These are phyloP conservation scores for Phalaenopsis equestris DNA, from an alignment of 106 monocot species.

Conservation along the genomic window DNA sequence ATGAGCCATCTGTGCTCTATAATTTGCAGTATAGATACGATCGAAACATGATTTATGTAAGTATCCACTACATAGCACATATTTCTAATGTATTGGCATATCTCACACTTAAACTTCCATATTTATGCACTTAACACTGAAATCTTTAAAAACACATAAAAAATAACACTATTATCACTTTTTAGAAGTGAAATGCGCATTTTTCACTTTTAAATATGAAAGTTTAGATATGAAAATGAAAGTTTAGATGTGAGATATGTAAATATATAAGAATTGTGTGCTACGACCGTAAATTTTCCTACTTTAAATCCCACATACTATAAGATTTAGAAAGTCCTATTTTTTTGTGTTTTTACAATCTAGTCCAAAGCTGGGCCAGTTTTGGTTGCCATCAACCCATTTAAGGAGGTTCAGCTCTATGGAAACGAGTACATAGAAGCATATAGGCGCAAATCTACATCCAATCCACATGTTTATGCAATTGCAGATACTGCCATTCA, in stretches of 20 bases:
- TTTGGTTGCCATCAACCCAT: slow-evolving; percentile 87
- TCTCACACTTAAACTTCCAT: too few species aligned
- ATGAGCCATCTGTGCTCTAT: slow-evolving; percentile 87
- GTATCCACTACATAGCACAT: slow-evolving; percentile 8
- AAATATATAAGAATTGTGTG: too few species aligned
- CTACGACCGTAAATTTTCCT: neutral
- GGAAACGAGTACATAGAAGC: slow-evolving; percentile 75
- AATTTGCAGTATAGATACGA: slow-evolving; percentile 83
- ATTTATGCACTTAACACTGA: too few species aligned
- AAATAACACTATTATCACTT: too few species aligned
- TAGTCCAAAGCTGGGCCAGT: slow-evolving; percentile 92
- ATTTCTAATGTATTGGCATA: too few species aligned
- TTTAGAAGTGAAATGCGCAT: too few species aligned
- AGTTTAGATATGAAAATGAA: too few species aligned
- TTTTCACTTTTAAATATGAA: too few species aligned
- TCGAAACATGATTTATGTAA: slow-evolving; percentile 81
- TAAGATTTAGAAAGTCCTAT: neutral
- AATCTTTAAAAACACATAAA: too few species aligned
- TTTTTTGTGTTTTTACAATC: neutral
- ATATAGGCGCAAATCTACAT: slow-evolving; percentile 55
- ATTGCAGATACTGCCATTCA: slow-evolving; percentile 90
- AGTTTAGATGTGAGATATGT: too few species aligned
- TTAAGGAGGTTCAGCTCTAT: slow-evolving; percentile 69
- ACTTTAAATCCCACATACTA: neutral
- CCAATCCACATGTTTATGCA: slow-evolving; percentile 88